These are phyloP conservation scores for Alternaria viburni DNA, from an alignment of 2,329 filamentous ascomycete genomes.

Conservation along the genomic window DNA sequence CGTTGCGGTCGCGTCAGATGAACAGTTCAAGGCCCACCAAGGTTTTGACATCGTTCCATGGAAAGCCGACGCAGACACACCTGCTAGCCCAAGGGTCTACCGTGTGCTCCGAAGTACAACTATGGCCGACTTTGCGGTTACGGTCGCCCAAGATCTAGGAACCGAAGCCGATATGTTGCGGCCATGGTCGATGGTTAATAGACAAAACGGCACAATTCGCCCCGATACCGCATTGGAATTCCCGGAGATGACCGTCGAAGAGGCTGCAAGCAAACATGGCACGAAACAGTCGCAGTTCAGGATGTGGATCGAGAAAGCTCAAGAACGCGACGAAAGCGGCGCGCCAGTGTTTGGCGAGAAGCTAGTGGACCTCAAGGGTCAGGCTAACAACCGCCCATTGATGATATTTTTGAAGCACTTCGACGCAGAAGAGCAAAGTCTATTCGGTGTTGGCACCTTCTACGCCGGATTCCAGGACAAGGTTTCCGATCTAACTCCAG, in stretches of 20 bases:
- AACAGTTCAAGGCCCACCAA: slow-evolving; percentile 80
- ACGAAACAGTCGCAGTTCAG: slow-evolving; percentile 73
- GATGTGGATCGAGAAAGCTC: slow-evolving; percentile 79
- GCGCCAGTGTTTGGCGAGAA: slow-evolving; percentile 74
- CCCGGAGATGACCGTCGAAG: slow-evolving; percentile 68
- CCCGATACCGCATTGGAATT: slow-evolving; percentile 88
- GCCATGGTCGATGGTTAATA: slow-evolving; percentile 97
- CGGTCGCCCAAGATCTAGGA: slow-evolving; percentile 73
- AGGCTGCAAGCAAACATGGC: slow-evolving; percentile 71
- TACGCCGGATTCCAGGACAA: slow-evolving; percentile 89
- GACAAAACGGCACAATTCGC: slow-evolving; percentile 94
- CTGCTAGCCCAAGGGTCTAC: slow-evolving; percentile 74
- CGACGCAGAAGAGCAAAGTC: slow-evolving; percentile 74
- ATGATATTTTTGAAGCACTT: slow-evolving; percentile 94
- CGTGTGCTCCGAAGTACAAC: slow-evolving; percentile 77
- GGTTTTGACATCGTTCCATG: slow-evolving; percentile 77
- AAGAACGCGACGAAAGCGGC: slow-evolving; percentile 74
- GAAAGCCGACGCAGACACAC: slow-evolving; percentile 62
- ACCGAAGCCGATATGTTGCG: slow-evolving; percentile 74
- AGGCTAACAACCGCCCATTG: slow-evolving; percentile 64
- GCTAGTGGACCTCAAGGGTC: slow-evolving; percentile 61
- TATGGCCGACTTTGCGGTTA: slow-evolving; percentile 74
- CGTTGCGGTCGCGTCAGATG: slow-evolving; percentile 79
- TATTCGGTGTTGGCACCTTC: slow-evolving; percentile 80
- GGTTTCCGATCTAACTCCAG: slow-evolving; percentile 79